phyloP scores from a whole-genome alignment of 169 alveolate genomes.

The Condylostoma magnum region DNA sequence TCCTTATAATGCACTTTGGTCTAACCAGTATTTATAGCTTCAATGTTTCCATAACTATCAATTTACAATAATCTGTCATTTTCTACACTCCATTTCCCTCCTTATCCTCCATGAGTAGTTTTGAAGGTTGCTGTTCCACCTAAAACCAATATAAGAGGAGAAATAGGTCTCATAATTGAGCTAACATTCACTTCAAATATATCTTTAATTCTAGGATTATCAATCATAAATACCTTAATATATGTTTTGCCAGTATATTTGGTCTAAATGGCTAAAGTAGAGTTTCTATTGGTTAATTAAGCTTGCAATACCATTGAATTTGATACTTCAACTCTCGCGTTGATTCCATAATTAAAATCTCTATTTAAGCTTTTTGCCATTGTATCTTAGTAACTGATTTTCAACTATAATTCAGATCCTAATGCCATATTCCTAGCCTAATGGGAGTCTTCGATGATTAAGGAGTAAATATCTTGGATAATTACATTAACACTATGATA shows the following conservation, averaged over 20 bases:
- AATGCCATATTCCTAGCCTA: slow-evolving; percentile 44
- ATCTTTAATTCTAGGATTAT: slow-evolving; percentile 38
- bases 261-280: slow-evolving; percentile 35
- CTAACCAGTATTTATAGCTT: slow-evolving; percentile 39
- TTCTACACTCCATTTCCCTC: slow-evolving; percentile 16
- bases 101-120: slow-evolving; percentile 37
- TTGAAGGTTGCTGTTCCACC: slow-evolving; percentile 49
- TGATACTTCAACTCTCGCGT: slow-evolving; percentile 42
- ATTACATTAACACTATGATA: slow-evolving; percentile 35
- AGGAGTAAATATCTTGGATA: slow-evolving; percentile 40
- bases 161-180: slow-evolving; percentile 40
- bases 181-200: slow-evolving; percentile 34
- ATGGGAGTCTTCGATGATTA: slow-evolving; percentile 41
- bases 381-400: slow-evolving; percentile 46
- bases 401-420: slow-evolving; percentile 41
- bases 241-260: slow-evolving; percentile 47
- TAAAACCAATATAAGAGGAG: slow-evolving; percentile 41
- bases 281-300: slow-evolving; percentile 28
- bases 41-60: slow-evolving; percentile 32
- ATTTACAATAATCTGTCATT: slow-evolving; percentile 21
- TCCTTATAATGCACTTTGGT: slow-evolving; percentile 35
- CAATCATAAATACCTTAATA: slow-evolving; percentile 31
- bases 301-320: slow-evolving; percentile 47
- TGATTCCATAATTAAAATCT: slow-evolving; percentile 45
- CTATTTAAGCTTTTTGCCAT: slow-evolving; percentile 51